Conservation (phyloP, 306 rosid genomes). For the Prunus salicina region DNA sequence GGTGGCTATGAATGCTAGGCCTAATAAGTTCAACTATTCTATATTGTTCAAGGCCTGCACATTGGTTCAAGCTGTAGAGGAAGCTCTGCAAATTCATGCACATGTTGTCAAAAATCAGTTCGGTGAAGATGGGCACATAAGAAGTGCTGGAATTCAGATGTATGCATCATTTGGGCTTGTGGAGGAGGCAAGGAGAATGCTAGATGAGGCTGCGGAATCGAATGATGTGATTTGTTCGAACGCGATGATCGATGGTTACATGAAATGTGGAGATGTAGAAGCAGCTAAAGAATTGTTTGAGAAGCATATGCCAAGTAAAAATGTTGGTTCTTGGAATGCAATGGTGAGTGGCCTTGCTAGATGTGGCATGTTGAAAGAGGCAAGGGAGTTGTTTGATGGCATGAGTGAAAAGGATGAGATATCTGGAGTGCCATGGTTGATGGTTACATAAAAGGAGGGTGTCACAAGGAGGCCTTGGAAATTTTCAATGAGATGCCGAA, state of each 20-base stretch:
- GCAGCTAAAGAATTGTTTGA: constrained; percentile 46
- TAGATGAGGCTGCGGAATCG: constrained; percentile 26
- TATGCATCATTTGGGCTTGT: constrained; percentile 45
- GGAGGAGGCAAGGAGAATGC: constrained; percentile 39
- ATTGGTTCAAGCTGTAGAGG: constrained; percentile 30
- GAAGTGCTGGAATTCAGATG: constrained; percentile 64
- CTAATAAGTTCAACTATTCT: constrained; percentile 67
- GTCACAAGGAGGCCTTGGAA: constrained; percentile 56
- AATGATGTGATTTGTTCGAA: constrained; percentile 60
- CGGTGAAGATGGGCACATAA: constrained; percentile 43
- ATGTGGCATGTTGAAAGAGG: constrained; percentile 45
- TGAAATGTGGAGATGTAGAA: constrained; percentile 45
- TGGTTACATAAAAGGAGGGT: constrained; percentile 48
- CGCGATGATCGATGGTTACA: constrained; percentile 50
- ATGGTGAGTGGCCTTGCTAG: constrained; percentile 54
- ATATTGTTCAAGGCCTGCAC: constrained; percentile 52
- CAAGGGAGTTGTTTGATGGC: constrained; percentile 44
- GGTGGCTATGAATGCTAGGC: constrained; percentile 41
- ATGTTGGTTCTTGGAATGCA: constrained; percentile 53
- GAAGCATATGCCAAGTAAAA: constrained; percentile 29
- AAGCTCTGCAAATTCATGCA: constrained; percentile 50
- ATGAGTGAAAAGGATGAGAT: constrained; percentile 54
- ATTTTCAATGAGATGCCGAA: constrained; percentile 49
- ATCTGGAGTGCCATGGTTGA: constrained; percentile 65
- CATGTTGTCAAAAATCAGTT: constrained; percentile 51